Conservation (phyloP, 148 eudicot genomes). For the Rhododendron griersonianum region DNA sequence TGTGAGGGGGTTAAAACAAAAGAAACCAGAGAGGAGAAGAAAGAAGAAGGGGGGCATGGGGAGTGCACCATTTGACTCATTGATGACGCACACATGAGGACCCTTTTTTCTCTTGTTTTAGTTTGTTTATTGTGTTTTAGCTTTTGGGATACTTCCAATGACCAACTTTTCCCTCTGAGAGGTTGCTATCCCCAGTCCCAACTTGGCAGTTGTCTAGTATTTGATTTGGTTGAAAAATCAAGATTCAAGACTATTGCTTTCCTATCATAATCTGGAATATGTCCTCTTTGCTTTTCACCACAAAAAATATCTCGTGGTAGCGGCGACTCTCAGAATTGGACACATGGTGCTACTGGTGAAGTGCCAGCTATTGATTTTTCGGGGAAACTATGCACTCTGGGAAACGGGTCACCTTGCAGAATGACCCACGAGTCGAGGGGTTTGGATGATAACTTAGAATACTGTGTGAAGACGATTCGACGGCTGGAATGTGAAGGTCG, state of each 20-base stretch:
- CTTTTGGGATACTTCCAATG: background rate
- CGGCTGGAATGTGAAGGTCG: conserved; percentile 63
- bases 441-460: conserved; percentile 72
- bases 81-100: background rate
- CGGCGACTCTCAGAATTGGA: conserved; percentile 55
- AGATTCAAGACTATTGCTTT: background rate
- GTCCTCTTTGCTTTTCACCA: too few relatives aligned
- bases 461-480: conserved; percentile 71
- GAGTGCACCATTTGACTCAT: background rate
- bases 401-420: conserved; percentile 44
- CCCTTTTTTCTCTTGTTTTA: background rate
- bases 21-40: background rate
- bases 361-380: conserved; percentile 47
- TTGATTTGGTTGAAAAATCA: background rate
- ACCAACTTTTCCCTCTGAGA: background rate
- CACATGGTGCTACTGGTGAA: conserved; percentile 34
- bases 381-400: conserved; percentile 29
- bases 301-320: conserved; percentile 40
- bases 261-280: too few relatives aligned
- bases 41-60: background rate
- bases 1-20: background rate
- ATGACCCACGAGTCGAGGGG: conserved; percentile 31
- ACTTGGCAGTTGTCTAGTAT: background rate
- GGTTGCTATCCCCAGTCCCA: background rate
- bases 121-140: background rate